Evolutionary conservation across 2,329 filamentous ascomycete species (phyloP).

Genomic region (Clarireedia hainanense): DNA sequence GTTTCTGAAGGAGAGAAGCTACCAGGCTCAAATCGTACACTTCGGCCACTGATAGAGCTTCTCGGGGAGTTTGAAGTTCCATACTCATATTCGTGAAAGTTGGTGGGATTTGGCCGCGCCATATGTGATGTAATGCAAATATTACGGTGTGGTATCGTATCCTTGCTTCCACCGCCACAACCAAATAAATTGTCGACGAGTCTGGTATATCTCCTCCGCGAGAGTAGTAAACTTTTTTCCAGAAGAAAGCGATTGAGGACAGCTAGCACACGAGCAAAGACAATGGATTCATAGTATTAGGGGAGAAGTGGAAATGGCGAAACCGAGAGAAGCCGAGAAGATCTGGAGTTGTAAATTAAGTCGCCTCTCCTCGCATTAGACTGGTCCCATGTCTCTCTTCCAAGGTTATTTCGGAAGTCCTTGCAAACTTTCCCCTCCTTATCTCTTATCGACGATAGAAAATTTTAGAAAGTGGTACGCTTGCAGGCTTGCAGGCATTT

Average conservation of each 20-base stretch:
- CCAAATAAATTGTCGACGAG: neutral
- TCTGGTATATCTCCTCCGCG: neutral
- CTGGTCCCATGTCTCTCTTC: neutral
- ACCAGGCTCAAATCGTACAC: slow-evolving; percentile 23
- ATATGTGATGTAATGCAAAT: neutral
- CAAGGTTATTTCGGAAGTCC: neutral
- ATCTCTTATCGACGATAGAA: neutral
- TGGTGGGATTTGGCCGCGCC: slow-evolving; percentile 22
- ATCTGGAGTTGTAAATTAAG: too few species aligned
- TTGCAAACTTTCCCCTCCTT: neutral
- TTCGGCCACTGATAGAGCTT: slow-evolving; percentile 26
- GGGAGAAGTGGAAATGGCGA: too few species aligned
- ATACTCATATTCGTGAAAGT: slow-evolving; percentile 30
- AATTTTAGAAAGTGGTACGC: too few species aligned
- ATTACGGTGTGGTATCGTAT: slow-evolving; percentile 12
- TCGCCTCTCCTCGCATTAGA: neutral
- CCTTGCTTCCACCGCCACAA: too few species aligned
- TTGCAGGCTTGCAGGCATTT: too few species aligned
- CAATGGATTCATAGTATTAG: too few species aligned
- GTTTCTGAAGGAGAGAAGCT: slow-evolving; percentile 2
- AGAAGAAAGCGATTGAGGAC: too few species aligned
- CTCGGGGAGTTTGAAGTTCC: slow-evolving; percentile 22
- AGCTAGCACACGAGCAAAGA: too few species aligned
- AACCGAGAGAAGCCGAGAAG: too few species aligned
- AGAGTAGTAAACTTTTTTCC: too few species aligned